phyloP scores from a whole-genome alignment of 345 rosid species.

The Linum lewisii region DNA sequence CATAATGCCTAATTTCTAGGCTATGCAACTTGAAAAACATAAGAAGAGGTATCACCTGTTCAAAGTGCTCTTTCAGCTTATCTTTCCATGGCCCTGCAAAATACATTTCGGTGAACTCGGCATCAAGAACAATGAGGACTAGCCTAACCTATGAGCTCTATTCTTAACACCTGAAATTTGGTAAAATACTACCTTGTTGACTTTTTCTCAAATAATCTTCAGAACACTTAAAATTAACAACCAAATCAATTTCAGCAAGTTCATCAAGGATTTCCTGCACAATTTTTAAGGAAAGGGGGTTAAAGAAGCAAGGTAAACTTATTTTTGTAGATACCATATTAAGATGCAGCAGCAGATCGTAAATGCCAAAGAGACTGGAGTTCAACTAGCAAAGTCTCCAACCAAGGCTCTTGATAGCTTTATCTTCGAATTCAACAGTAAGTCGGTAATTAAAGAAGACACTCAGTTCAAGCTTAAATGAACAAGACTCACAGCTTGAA shows the following conservation, averaged over 20 bases:
- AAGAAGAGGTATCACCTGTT: background rate
- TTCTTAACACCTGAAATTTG: too few relatives aligned
- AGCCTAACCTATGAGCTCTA: too few relatives aligned
- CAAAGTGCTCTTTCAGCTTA: background rate
- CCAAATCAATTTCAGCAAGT: slow-evolving; percentile 21
- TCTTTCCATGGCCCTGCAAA: background rate
- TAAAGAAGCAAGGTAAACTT: background rate
- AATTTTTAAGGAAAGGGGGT: background rate
- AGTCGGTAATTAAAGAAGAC: background rate
- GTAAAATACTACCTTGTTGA: slow-evolving; percentile 17
- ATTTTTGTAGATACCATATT: background rate
- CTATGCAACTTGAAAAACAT: slow-evolving; percentile 1
- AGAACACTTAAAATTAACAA: slow-evolving; percentile 15
- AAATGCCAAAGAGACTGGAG: background rate
- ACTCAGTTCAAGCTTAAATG: background rate
- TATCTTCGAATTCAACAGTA: background rate
- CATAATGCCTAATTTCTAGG: background rate
- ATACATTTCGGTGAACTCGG: background rate
- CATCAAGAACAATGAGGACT: background rate
- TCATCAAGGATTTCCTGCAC: slow-evolving; percentile 23
- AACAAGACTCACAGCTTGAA: background rate
- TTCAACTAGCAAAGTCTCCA: background rate
- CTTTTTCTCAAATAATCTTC: slow-evolving; percentile 9
- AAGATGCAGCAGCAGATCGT: background rate
- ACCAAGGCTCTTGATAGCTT: background rate